Evolutionary conservation across 257 asterid species (phyloP), one percentile per base, ranked within the genome.

Genomic region (Petunia axillaris): DNA sequence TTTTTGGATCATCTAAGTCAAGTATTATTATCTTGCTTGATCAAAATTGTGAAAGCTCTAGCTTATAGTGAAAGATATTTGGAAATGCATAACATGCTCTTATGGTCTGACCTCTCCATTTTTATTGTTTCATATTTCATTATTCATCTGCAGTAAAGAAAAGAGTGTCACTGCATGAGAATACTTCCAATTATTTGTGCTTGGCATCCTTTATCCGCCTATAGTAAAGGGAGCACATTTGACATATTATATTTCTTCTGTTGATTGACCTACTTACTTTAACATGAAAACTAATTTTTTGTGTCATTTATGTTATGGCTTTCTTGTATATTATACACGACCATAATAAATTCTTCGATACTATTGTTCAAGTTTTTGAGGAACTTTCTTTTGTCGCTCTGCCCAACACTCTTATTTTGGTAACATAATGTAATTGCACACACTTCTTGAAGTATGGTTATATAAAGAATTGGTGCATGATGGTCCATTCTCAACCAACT

Each of bases 401-500:
- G 10, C 37, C 41, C 16, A 8, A 8, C 15, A 16, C 55, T 43
- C 75, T 67, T 66, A 46, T 9, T 9, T 10, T 16, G 76, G 76
- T 25, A 43, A 70, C 35, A 0, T 70, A 70, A 16, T 46, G 0
- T 0, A 1, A 70, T 25, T 70, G 77, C 25, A 10, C 25, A 46
- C 41, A 44, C 58, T 44, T 44, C 41, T 68, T 68, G 74, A 65
- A 68, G 57, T 43, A 44, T 68, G n/a, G 1, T 16, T 43, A 1
- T 8, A 0, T 44, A 16, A 44, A 16, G 4, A n/a, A 9, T 44
- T 46, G 59, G 77, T 46, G 1, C 77, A 25, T 46, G 41, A 46
- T 70, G 74, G 73, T n/a, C 74, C 38, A 6, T 36, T 84, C 64
- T 78, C 57, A 55, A 73, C 60, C 80, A 15, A 35, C 54, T 14